Percentiles rank a stretch among this genome's conserved stretches.
These are phyloP conservation scores for Pharus latifolius DNA, from an alignment of 176 grass and related monocot genomes.

Conservation along the genomic window DNA sequence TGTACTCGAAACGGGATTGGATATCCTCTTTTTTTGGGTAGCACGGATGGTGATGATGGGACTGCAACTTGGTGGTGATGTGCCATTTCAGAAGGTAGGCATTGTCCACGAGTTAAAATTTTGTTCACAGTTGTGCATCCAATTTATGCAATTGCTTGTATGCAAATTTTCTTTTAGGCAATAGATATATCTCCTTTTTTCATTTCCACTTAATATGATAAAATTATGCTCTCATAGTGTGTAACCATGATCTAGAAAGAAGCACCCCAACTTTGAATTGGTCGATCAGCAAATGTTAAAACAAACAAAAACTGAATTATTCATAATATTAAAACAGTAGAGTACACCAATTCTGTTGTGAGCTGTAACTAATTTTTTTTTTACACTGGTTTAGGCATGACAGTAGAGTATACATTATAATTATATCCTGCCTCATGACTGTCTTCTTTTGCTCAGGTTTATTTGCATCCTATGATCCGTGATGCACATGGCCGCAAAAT, in stretches of 20 bases:
- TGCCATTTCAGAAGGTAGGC: slow-evolving; percentile 81
- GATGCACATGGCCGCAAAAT: slow-evolving; percentile 72
- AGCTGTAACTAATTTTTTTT: too few species aligned
- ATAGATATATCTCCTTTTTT: too few species aligned
- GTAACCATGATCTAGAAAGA: not conserved
- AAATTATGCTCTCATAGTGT: not conserved
- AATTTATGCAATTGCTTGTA: not conserved
- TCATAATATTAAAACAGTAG: too few species aligned
- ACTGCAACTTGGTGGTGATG: slow-evolving; percentile 72
- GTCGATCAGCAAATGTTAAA: too few species aligned
- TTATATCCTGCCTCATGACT: not conserved
- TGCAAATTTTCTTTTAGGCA: too few species aligned
- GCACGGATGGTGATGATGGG: slow-evolving; percentile 95
- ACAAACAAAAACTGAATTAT: too few species aligned
- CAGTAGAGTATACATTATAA: too few species aligned
- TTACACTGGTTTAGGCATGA: too few species aligned
- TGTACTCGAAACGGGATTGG: slow-evolving; percentile 76
- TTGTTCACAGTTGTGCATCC: not conserved
- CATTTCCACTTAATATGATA: too few species aligned
- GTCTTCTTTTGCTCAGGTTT: slow-evolving; percentile 27
- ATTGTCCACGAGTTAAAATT: not conserved
- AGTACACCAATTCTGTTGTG: too few species aligned
- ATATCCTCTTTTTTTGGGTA: slow-evolving; percentile 94
- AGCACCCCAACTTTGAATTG: too few species aligned
- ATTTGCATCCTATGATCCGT: slow-evolving; percentile 73